A percentile compares a stretch with the other conserved stretches of the same genome.
These are phyloP conservation scores for Termitomyces sp. DNA, from an alignment of 768 basidiomycete species.

Conservation along the genomic window DNA sequence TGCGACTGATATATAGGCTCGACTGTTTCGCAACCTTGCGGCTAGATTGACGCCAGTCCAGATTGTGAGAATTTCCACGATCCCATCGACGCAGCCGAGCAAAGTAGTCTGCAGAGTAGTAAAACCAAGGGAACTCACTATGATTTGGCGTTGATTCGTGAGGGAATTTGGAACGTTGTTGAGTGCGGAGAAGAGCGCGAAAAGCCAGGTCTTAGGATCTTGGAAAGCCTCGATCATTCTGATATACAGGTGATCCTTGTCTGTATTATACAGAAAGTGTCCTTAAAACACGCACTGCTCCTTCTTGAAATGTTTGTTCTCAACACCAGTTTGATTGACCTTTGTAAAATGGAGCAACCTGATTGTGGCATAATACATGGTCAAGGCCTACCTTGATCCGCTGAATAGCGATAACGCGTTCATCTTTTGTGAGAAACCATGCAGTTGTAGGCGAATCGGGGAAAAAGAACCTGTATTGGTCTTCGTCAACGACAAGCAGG, in stretches of 20 bases:
- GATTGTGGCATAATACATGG: background rate
- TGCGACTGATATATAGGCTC: constrained; percentile 56
- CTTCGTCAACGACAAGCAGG: background rate
- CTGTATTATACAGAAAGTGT: background rate
- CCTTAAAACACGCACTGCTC: constrained; percentile 51
- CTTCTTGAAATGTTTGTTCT: constrained; percentile 76
- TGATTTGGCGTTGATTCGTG: constrained; percentile 60
- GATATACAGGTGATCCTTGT: background rate
- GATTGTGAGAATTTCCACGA: constrained; percentile 64
- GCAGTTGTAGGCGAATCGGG: constrained; percentile 72
- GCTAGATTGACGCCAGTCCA: constrained; percentile 58
- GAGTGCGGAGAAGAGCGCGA: constrained; percentile 59
- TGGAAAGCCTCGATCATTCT: constrained; percentile 64
- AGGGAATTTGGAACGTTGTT: constrained; percentile 60
- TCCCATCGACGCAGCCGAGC: constrained; percentile 59
- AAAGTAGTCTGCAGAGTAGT: constrained; percentile 59
- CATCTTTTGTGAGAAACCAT: constrained; percentile 65
- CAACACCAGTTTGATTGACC: constrained; percentile 60
- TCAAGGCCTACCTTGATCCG: constrained; percentile 47
- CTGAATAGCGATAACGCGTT: constrained; percentile 55
- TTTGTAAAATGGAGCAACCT: background rate
- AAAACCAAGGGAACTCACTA: constrained; percentile 64
- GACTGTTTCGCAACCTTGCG: constrained; percentile 47
- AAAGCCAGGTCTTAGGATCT: constrained; percentile 75
- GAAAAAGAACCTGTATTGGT: constrained; percentile 48